Evolutionary conservation across 139 green algal genomes (phyloP).

Genomic region (Chlorella sp.): DNA sequence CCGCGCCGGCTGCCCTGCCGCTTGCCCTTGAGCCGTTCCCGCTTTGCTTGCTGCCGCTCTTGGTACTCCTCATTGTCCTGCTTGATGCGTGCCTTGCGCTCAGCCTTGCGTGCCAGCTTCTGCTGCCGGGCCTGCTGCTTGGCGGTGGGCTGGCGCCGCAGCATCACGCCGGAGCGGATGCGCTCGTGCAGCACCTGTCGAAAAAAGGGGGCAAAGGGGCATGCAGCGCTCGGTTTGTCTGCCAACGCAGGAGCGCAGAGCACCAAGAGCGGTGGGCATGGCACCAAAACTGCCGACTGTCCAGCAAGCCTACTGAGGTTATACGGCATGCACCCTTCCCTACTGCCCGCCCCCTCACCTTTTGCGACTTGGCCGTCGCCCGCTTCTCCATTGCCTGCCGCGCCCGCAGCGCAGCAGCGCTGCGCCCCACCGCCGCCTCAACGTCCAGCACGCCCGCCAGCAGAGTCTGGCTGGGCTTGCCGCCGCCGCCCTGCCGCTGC

Average conservation of each 20-base stretch:
- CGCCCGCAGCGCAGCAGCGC: not conserved
- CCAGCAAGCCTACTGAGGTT: too few relatives aligned
- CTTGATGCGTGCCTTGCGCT: not conserved
- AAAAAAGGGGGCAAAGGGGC: too few relatives aligned
- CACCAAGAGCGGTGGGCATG: too few relatives aligned
- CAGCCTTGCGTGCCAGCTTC: not conserved
- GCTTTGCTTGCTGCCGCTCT: not conserved
- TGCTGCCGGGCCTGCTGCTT: not conserved
- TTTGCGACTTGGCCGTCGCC: not conserved
- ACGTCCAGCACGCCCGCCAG: constrained; percentile 34
- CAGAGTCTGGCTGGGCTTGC: not conserved
- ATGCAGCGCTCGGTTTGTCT: too few relatives aligned
- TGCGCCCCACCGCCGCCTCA: constrained; percentile 39
- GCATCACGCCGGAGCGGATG: not conserved
- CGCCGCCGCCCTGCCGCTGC: not conserved
- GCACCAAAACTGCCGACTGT: too few relatives aligned
- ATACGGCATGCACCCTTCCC: too few relatives aligned
- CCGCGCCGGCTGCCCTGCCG: not conserved
- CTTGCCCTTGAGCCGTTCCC: not conserved
- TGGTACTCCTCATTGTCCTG: not conserved
- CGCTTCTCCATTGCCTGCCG: not conserved
- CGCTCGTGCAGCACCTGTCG: constrained; percentile 5
- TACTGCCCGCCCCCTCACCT: too few relatives aligned
- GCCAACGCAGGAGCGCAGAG: too few relatives aligned
- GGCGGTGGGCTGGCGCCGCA: not conserved